Conservation (phyloP, 2,329 filamentous ascomycete genomes). For the Epichloe sp. region DNA sequence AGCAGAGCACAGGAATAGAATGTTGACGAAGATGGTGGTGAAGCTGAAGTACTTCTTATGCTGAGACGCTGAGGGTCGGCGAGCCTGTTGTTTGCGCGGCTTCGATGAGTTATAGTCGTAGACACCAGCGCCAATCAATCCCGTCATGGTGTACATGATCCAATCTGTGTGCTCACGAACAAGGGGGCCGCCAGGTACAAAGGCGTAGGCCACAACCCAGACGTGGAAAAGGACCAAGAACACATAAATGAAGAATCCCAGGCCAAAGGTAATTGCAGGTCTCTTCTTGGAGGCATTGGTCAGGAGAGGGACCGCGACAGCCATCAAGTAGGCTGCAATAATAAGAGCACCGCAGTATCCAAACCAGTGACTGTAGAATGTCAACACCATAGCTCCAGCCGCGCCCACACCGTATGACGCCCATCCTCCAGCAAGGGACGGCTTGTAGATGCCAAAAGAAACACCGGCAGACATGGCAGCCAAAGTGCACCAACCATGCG, state of each 20-base stretch:
- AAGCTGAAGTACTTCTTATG: constrained; percentile 39
- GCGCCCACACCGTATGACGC: constrained; percentile 65
- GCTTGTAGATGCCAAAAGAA: constrained; percentile 58
- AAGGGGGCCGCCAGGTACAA: constrained; percentile 85
- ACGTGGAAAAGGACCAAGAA: constrained; percentile 93
- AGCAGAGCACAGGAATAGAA: constrained; percentile 66
- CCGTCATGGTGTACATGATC: constrained; percentile 81
- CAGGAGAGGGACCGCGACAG: constrained; percentile 62
- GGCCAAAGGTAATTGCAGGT: constrained; percentile 69
- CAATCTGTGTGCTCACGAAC: constrained; percentile 92
- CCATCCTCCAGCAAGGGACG: constrained; percentile 63
- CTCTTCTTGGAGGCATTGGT: constrained; percentile 61
- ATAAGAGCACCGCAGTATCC: constrained; percentile 77
- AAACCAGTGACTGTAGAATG: constrained; percentile 66
- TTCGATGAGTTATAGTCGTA: constrained; percentile 52
- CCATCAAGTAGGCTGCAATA: constrained; percentile 69
- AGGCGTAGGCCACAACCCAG: constrained; percentile 97
- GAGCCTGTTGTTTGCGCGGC: constrained; percentile 22
- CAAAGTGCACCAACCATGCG: constrained; percentile 81
- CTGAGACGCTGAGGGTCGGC: constrained; percentile 20
- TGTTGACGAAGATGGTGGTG: constrained; percentile 60
- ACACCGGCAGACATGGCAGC: constrained; percentile 77
- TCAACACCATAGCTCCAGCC: constrained; percentile 65
- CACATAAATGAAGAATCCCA: constrained; percentile 87
- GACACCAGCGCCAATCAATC: constrained; percentile 71